phyloP scores from a whole-genome alignment of 1,139 yeast genomes.

The Hanseniaspora uvarum region DNA sequence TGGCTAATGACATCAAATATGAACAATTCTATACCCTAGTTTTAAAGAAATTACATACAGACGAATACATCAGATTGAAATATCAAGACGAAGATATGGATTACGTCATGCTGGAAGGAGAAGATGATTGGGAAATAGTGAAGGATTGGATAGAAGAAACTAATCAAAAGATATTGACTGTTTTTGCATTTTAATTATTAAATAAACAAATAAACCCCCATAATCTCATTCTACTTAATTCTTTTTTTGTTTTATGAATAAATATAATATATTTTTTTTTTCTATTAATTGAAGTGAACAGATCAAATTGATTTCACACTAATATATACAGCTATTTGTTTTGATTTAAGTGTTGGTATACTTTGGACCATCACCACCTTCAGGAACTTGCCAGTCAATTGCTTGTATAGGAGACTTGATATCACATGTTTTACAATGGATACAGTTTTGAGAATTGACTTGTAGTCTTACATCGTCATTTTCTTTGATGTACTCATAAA shows the following conservation, averaged over 20 bases:
- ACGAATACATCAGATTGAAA: constrained; percentile 43
- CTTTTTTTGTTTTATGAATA: too few relatives aligned
- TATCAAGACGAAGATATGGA: constrained; percentile 96
- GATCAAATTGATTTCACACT: too few relatives aligned
- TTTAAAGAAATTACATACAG: constrained; percentile 29
- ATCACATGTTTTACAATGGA: constrained; percentile 96
- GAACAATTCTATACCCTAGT: constrained; percentile 30
- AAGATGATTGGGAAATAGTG: constrained; percentile 54
- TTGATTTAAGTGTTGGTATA: constrained; percentile 36
- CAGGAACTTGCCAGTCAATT: constrained; percentile 90
- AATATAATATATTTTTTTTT: neutral
- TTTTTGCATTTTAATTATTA: constrained; percentile 30
- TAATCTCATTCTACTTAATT: too few relatives aligned
- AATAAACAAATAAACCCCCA: too few relatives aligned
- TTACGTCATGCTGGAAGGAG: constrained; percentile 72
- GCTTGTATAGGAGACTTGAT: constrained; percentile 92
- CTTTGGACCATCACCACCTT: constrained; percentile 97
- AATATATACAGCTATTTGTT: too few relatives aligned
- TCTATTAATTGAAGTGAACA: neutral
- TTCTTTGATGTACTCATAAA: constrained; percentile 80
- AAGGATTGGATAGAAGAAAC: constrained; percentile 36
- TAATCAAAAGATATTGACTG: constrained; percentile 33
- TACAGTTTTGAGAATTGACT: constrained; percentile 91
- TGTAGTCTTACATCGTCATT: constrained; percentile 72
- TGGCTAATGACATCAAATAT: constrained; percentile 31